A percentile compares a stretch with the other conserved stretches of the same genome.
phyloP scores from a whole-genome alignment of 192 early-diverging fungal genomes.

The Entomortierella beljakovae region DNA sequence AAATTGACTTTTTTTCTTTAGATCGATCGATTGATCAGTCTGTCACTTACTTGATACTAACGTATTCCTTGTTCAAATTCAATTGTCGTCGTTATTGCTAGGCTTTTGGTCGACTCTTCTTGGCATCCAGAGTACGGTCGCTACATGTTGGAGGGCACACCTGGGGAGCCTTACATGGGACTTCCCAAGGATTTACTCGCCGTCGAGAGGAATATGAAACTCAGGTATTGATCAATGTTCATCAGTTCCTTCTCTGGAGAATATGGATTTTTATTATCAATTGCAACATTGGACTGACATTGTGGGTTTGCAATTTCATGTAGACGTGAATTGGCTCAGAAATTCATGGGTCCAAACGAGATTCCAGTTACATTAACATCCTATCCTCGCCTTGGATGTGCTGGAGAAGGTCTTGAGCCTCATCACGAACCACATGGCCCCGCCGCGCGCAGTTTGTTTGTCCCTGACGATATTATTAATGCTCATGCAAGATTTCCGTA shows the following conservation, averaged over 20 bases:
- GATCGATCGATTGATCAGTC: too few species aligned
- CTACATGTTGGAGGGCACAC: constrained; percentile 98
- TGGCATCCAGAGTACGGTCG: constrained; percentile 98
- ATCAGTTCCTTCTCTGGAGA: constrained; percentile 13
- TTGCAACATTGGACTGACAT: background rate
- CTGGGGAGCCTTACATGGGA: constrained; percentile 90
- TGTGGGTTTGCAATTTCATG: background rate
- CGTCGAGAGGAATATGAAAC: constrained; percentile 92
- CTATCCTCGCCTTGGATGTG: constrained; percentile 91
- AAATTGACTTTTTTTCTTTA: background rate
- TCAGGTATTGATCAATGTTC: constrained; percentile 23
- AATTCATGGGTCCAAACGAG: constrained; percentile 76
- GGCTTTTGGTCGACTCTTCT: constrained; percentile 70
- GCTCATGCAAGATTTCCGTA: constrained; percentile 93
- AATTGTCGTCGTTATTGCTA: constrained; percentile 21
- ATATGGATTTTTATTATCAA: background rate
- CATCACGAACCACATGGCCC: constrained; percentile 72
- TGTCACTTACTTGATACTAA: too few species aligned
- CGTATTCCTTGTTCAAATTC: constrained; percentile 10
- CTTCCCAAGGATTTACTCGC: constrained; percentile 80
- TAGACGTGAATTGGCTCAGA: constrained; percentile 76
- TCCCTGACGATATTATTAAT: constrained; percentile 95
- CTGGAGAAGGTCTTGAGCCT: constrained; percentile 78
- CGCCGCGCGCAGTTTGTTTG: constrained; percentile 87
- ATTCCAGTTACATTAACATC: constrained; percentile 84